A percentile compares a stretch with the other conserved stretches of the same genome.
These are phyloP conservation scores for Paecilomyces formosus DNA, from an alignment of 2,329 filamentous ascomycete genomes.

Conservation along the genomic window DNA sequence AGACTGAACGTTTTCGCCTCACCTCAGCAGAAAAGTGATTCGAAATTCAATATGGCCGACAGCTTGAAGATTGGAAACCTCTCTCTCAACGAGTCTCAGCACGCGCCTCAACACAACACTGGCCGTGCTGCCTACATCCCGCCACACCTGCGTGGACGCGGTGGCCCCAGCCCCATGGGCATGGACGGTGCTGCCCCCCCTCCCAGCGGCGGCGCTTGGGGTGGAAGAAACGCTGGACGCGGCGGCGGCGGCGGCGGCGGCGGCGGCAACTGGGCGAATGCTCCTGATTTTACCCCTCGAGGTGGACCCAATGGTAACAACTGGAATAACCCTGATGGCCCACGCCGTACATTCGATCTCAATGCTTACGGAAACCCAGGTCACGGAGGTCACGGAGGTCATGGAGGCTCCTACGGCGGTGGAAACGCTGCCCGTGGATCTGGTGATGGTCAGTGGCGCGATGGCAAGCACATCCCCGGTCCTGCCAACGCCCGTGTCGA, in stretches of 20 bases:
- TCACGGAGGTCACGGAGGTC: conserved; percentile 38
- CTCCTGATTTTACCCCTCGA: conserved; percentile 49
- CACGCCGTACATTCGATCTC: conserved; percentile 48
- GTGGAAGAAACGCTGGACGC: conserved; percentile 13
- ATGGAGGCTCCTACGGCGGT: conserved; percentile 22
- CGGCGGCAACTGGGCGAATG: conserved; percentile 47
- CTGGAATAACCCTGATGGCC: conserved; percentile 27
- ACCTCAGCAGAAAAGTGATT: background rate
- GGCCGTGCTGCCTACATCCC: conserved; percentile 59
- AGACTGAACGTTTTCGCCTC: background rate
- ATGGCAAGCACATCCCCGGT: conserved; percentile 92
- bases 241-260: conserved; percentile 25
- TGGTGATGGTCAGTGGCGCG: conserved; percentile 92
- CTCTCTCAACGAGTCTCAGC: conserved; percentile 54
- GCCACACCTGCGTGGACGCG: conserved; percentile 51
- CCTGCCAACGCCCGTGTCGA: conserved; percentile 82
- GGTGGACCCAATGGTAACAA: conserved; percentile 31
- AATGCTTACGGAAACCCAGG: conserved; percentile 56
- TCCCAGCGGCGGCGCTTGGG: conserved; percentile 9
- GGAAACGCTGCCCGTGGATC: conserved; percentile 64
- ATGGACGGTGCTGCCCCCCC: conserved; percentile 31
- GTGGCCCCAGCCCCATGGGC: conserved; percentile 18
- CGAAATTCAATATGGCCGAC: conserved; percentile 25
- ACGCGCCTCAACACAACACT: conserved; percentile 42
- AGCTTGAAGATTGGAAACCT: conserved; percentile 33